A percentile compares a stretch with the other conserved stretches of the same genome.
phyloP scores from a whole-genome alignment of 192 early-diverging fungal species.

The Coemansia reversa region DNA sequence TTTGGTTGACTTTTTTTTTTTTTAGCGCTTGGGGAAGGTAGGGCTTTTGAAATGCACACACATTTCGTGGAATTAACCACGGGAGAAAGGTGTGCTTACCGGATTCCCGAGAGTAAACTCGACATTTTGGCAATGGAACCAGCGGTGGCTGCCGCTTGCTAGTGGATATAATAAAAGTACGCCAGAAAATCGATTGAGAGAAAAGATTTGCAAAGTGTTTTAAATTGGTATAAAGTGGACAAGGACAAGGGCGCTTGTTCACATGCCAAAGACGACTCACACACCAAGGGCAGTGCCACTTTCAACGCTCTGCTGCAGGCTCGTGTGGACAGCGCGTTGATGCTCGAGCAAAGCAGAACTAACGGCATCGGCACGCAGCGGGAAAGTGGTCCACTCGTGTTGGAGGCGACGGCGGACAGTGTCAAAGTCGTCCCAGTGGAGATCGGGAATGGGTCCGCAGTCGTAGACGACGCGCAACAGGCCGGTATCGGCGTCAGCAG shows the following conservation, averaged over 20 bases:
- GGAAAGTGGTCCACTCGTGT: constrained; percentile 59
- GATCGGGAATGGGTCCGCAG: constrained; percentile 43
- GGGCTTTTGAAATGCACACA: background rate
- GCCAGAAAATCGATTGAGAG: background rate
- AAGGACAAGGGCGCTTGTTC: no score
- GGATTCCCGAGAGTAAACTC: constrained; percentile 33
- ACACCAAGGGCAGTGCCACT: constrained; percentile 28
- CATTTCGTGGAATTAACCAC: no score
- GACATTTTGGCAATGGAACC: constrained; percentile 11
- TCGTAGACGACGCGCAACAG: constrained; percentile 66
- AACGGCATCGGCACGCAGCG: constrained; percentile 43
- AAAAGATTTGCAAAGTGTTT: no score
- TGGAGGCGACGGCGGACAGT: constrained; percentile 57
- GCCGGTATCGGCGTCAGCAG: constrained; percentile 33
- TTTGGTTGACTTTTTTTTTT: no score
- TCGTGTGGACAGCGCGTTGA: constrained; percentile 24
- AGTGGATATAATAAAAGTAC: background rate
- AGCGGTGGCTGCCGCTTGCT: no score
- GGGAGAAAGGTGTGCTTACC: constrained; percentile 7
- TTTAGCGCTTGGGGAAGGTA: background rate
- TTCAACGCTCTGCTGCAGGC: constrained; percentile 8
- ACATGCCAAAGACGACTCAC: background rate
- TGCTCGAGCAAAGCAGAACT: constrained; percentile 28
- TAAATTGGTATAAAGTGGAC: no score
- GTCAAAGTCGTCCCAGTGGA: constrained; percentile 62